Evolutionary conservation across 2,329 filamentous ascomycete species (phyloP).

Genomic region (Penicillium sumatraense): DNA sequence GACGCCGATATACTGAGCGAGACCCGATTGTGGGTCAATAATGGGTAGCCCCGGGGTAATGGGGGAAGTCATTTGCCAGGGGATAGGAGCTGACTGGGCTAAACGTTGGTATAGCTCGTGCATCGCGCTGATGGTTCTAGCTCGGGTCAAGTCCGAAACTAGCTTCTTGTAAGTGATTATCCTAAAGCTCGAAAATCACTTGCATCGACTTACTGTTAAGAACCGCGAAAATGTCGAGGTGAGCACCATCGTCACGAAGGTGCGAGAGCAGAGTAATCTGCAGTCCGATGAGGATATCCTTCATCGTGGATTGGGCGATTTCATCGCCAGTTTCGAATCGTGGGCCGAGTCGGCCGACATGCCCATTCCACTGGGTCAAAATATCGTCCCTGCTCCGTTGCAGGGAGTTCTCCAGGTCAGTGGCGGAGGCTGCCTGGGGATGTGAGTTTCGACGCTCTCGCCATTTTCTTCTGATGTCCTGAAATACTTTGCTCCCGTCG

Average conservation of each 20-base stretch:
- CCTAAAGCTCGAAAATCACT: no score
- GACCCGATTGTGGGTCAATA: constrained; percentile 3
- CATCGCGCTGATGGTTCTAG: constrained; percentile 40
- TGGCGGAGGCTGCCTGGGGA: constrained; percentile 19
- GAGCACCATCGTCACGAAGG: constrained; percentile 36
- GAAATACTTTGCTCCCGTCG: constrained; percentile 35
- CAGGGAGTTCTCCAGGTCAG: constrained; percentile 42
- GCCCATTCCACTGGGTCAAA: constrained; percentile 41
- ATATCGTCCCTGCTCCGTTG: constrained; percentile 39
- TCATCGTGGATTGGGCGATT: constrained; percentile 42
- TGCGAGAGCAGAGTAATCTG: constrained; percentile 40
- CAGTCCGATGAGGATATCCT: constrained; percentile 44
- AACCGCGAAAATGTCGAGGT: constrained; percentile 36
- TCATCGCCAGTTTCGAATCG: constrained; percentile 42
- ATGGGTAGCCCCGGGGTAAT: neutral
- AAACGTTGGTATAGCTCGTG: constrained; percentile 19
- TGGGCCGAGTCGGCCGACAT: constrained; percentile 39
- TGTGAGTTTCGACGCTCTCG: constrained; percentile 20
- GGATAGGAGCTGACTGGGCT: constrained; percentile 21
- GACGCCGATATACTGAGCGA: constrained; percentile 6
- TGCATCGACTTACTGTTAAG: no score
- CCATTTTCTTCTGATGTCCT: constrained; percentile 32
- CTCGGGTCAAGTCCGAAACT: constrained; percentile 44
- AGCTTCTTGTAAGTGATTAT: no score
- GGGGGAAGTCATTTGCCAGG: constrained; percentile 10